Evolutionary conservation across 176 grass and related monocot genomes (phyloP).

Genomic region (Oryza nivara): DNA sequence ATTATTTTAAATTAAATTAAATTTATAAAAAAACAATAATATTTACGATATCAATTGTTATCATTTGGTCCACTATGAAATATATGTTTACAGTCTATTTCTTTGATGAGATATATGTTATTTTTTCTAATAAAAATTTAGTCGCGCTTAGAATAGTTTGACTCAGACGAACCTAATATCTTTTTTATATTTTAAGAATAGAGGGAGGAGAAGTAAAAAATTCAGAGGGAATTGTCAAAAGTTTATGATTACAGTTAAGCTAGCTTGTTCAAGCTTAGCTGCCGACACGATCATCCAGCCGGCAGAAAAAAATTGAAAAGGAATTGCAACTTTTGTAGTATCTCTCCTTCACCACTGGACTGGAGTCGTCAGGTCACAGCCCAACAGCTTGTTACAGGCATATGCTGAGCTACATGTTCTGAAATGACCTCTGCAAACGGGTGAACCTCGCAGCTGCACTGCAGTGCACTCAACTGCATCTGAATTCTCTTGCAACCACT

Average conservation of each 20-base stretch:
- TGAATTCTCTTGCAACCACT: not conserved
- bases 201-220: not conserved
- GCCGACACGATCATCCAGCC: slow-evolving; percentile 56
- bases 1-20: no score
- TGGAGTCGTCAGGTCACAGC: slow-evolving; percentile 48
- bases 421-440: slow-evolving; percentile 25
- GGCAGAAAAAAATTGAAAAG: slow-evolving; percentile 36
- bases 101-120: no score
- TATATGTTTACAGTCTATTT: no score
- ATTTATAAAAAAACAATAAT: no score
- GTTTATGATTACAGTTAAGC: not conserved
- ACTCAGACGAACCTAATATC: no score
- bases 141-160: no score
- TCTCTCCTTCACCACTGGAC: slow-evolving; percentile 14
- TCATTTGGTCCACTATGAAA: no score
- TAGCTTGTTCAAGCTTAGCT: slow-evolving; percentile 13
- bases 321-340: slow-evolving; percentile 28
- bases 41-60: no score
- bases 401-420: slow-evolving; percentile 29
- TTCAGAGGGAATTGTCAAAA: not conserved
- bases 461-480: not conserved
- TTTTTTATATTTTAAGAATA: no score
- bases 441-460: slow-evolving; percentile 15
- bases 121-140: no score
- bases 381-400: slow-evolving; percentile 34